Evolutionary conservation across 148 eudicot genomes (phyloP), one percentile per base, ranked within the genome.

Genomic region (Polygonum maritimum): DNA sequence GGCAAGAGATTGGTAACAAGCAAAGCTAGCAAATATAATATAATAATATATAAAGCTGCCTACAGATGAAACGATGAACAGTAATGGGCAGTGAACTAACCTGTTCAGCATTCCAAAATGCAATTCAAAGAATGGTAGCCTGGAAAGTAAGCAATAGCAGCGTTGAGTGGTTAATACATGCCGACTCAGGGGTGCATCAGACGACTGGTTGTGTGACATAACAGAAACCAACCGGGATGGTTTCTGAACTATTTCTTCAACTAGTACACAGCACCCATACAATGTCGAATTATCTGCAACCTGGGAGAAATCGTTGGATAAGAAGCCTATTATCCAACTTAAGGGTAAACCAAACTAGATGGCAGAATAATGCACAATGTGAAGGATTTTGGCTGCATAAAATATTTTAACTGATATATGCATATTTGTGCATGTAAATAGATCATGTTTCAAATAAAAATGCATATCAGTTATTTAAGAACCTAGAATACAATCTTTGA

Each of bases 41-140:
- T 40, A 44, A 6, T 41, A 57, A 57, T 15, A 19, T 5, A 57
- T 9, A 67, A 38, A 67, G 2, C 70, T 33, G 40, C 45, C 15
- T 67, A 16, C 1, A 31, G 18, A 67, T 67, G 41, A 67, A 19
- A 67, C 41, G 38, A 5, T 36, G 71, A 16, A 15, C 63, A 19
- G 63, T 51, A 62, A 14, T 36, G 31, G 10, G 38, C 48, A 44
- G 33, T 72, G 67, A 35, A 79, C 77, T 45, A 14, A 90, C 98
- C 98, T 92, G 84, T 90, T 90, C 79, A 95, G 80, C 54, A 95
- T 92, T 39, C 92, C 97, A 83, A 92, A 95, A 86, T 95, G 98
- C 82, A 95, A 84, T 74, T 92, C 91, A 70, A 92, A 95, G 81
- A 84, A 90, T 49, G 98, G 98, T 81, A 95, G 83, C 80, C 96